Base-by-base conservation (phyloP, 495 filamentous ascomycete species). In the Tuber umbilicatum region DNA sequence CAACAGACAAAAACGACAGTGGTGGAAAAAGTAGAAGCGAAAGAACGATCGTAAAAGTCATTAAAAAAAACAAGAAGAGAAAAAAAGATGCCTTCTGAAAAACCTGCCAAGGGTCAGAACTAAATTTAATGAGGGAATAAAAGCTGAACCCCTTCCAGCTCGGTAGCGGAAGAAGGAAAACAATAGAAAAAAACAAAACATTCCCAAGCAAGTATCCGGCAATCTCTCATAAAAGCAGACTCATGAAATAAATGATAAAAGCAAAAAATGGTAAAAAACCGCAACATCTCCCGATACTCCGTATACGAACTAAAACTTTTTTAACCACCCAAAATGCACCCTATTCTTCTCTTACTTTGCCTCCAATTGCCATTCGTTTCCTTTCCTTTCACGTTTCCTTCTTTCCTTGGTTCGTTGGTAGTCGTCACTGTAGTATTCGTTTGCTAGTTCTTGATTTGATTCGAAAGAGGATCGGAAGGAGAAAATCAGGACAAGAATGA, bases 261-360 rank as follows among this genome's bases (percentile, higher is more conserved):
- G 39, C 60, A 73, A 76, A 79, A 78, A 78, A 71, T 72, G 73
- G 78, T 69, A 79, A 78, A 71, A 79, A 74, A 78, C 73, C 76
- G 78, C 77, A 78, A 74, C 77, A 78, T 79, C 77, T 79, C 77
- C 77, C 70, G 72, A 74, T 79, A 79, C 77, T 79, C 77, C 77
- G 23, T 79, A 74, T 72, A 50, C 75, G 74, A 74, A 76, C 77
- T 70, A 78, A 60, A 60, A 74, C 60, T 78, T 78, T 75, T 74
- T 64, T 64, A 64, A 76, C 77, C 43, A 78, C 77, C 76, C 39
- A 79, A 74, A 78, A 75, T 79, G 38, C 64, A 43, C 71, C 77
- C 40, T 31, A 70, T 70, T 68, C 60, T 70, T 70, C 69, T 45
- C 69, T 60, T 55, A 70, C 43, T 47, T 64, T 17, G 55, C 3